These are phyloP conservation scores for Fonsecaea pugnacius DNA, from an alignment of 2,329 filamentous ascomycete species.

Conservation along the genomic window DNA sequence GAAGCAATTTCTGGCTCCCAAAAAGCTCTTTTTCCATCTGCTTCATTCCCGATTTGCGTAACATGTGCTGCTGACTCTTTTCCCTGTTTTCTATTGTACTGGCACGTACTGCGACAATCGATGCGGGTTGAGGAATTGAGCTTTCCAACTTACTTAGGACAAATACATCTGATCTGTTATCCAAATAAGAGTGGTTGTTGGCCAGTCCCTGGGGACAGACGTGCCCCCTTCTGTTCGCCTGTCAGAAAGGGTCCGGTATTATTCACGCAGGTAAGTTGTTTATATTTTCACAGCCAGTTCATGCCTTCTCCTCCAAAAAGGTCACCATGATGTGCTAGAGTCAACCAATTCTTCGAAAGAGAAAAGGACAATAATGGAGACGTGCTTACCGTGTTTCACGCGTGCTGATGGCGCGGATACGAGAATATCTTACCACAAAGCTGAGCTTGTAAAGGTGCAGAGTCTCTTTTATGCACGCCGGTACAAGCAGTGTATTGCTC, in stretches of 20 bases:
- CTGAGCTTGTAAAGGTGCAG: constrained; percentile 29
- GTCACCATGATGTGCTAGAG: background rate
- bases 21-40: background rate
- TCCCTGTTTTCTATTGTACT: background rate
- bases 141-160: background rate
- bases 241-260: constrained; percentile 5
- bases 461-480: constrained; percentile 27
- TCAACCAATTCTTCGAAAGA: background rate
- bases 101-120: background rate
- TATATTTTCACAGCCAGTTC: background rate
- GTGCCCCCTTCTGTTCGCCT: background rate
- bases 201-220: background rate
- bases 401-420: constrained; percentile 1
- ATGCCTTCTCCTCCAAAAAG: background rate
- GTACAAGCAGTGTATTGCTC: constrained; percentile 33
- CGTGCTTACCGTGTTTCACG: constrained; percentile 14
- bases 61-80: background rate
- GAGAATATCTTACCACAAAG: constrained; percentile 23
- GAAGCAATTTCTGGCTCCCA: background rate
- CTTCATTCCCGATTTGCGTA: background rate
- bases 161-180: background rate
- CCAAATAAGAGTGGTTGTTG: background rate
- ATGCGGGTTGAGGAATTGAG: background rate
- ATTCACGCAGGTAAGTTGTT: background rate
- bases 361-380: constrained; percentile 1